Base-by-base conservation (phyloP, 192 early-diverging fungal genomes). In the Gonapodya sp. region DNA sequence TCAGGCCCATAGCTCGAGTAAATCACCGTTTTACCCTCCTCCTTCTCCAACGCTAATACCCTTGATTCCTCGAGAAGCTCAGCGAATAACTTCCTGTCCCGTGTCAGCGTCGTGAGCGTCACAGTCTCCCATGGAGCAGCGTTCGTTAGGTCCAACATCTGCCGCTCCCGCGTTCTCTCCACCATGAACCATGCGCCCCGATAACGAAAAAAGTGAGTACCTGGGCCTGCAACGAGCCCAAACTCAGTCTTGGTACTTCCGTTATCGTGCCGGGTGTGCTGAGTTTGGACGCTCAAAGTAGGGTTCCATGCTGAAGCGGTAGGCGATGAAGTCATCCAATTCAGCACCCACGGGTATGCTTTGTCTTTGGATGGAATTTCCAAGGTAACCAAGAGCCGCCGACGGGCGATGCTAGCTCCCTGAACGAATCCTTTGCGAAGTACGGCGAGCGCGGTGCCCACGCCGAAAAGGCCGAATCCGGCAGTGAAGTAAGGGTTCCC, bases 281-380 rank as follows among this genome's bases (percentile, higher is more conserved):
- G 86, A 0, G 97, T 98, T 79, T 97, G 93, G 1, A 98, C 95
- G 0, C 95, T 91, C 36, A 97, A 81, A 86, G 84, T 73, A 84
- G 87, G 80, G 31, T 84, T 79, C 36, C 78, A 36, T 18, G 35
- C 18, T 75, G 36, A 64, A 37, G 73, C 84, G 46, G 78, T 81
- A 72, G 84, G 81, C 35, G 89, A 87, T 80, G 75, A 86, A 2
- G 91, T 88, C 89, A 98, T 94, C 97, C 97, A 99, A 64, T 95
- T 90, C 31, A 98, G 86, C 79, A 98, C 93, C 97, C 97, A 99
- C 33, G 90, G 85, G 86, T 98, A 98, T 36, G 93, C 92, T 80
- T 94, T 94, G 84, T 99, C 97, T 82, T 97, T 96, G 82, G 90
- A 92, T 8, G 95, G 95, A 73, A 99, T 97, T 83, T 99, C 97